phyloP scores from a whole-genome alignment of 805 yeast species.

The Kuraishia floccosa region DNA sequence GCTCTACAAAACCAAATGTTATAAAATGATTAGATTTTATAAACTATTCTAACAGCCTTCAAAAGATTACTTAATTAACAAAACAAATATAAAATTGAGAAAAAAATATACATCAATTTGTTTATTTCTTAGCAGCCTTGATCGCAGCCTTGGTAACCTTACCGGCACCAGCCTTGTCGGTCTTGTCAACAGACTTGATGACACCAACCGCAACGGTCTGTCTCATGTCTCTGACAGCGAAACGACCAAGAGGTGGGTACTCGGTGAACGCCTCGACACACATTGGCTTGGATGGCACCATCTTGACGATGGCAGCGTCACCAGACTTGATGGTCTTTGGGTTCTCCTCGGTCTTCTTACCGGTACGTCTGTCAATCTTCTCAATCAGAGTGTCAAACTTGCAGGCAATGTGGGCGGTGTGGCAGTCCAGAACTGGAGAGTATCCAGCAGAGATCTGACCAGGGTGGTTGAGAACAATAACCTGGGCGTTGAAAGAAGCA shows the following conservation, averaged over 20 bases:
- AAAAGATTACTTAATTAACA: too few species aligned
- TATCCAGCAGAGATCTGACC: conserved; percentile 88
- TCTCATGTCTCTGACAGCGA: conserved; percentile 99
- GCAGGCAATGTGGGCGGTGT: conserved; percentile 91
- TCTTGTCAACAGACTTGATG: conserved; percentile 88
- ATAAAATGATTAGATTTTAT: too few species aligned
- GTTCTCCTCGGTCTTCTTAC: conserved; percentile 79
- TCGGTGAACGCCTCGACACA: conserved; percentile 92
- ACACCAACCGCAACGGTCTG: conserved; percentile 99
- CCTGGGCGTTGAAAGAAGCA: conserved; percentile 78
- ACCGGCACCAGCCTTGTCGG: conserved; percentile 76
- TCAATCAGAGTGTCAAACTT: conserved; percentile 61
- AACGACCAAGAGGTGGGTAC: conserved; percentile 96
- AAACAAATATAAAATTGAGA: too few species aligned
- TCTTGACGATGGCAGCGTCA: conserved; percentile 89
- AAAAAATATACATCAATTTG: too few species aligned
- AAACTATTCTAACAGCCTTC: too few species aligned
- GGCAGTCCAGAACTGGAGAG: conserved; percentile 86
- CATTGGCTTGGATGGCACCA: conserved; percentile 84
- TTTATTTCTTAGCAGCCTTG: conserved; percentile 70
- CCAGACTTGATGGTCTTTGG: conserved; percentile 95
- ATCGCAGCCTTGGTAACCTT: conserved; percentile 96
- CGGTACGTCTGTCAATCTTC: conserved; percentile 89
- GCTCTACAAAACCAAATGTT: too few species aligned
- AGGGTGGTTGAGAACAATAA: conserved; percentile 82